Evolutionary conservation across 352 stramenopile species (phyloP).

Genomic region (Phytophthora pinifolia): DNA sequence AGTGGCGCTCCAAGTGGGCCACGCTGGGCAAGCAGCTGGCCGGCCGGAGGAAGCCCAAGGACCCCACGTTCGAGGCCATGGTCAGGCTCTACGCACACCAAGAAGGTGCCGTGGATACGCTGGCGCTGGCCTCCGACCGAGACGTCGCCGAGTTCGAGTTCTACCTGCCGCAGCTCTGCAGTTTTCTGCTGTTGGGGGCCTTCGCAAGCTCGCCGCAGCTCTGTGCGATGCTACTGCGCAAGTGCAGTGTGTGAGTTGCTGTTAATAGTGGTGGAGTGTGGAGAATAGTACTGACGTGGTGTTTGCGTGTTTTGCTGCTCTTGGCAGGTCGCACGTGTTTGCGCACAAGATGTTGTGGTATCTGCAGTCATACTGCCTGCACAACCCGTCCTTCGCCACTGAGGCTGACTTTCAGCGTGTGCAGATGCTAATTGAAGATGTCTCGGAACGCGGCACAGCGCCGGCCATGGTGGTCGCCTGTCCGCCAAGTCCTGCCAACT

Average conservation of each 20-base stretch:
- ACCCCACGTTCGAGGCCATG: slow-evolving; percentile 81
- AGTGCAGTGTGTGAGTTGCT: slow-evolving; percentile 66
- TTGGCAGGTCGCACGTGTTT: slow-evolving; percentile 77
- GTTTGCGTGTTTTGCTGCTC: not conserved
- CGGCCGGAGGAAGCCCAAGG: slow-evolving; percentile 48
- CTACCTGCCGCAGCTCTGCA: slow-evolving; percentile 83
- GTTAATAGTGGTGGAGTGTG: not conserved
- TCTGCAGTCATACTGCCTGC: slow-evolving; percentile 74
- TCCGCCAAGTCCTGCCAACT: slow-evolving; percentile 23
- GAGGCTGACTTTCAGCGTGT: slow-evolving; percentile 59
- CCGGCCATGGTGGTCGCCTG: slow-evolving; percentile 50
- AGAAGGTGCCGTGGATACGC: slow-evolving; percentile 57
- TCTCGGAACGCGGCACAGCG: slow-evolving; percentile 51
- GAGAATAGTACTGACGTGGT: not conserved
- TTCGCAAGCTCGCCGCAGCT: slow-evolving; percentile 70
- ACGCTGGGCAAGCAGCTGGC: slow-evolving; percentile 67
- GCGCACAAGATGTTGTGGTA: slow-evolving; percentile 88
- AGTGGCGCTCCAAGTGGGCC: slow-evolving; percentile 80
- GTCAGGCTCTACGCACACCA: slow-evolving; percentile 84
- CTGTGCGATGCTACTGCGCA: slow-evolving; percentile 65
- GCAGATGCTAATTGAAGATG: slow-evolving; percentile 81
- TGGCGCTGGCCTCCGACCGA: slow-evolving; percentile 53
- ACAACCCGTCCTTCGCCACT: slow-evolving; percentile 57
- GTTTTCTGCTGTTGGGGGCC: slow-evolving; percentile 72
- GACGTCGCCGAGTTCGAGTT: slow-evolving; percentile 78